phyloP scores from a whole-genome alignment of 352 stramenopile genomes.

The Pythium pyrilobum region DNA sequence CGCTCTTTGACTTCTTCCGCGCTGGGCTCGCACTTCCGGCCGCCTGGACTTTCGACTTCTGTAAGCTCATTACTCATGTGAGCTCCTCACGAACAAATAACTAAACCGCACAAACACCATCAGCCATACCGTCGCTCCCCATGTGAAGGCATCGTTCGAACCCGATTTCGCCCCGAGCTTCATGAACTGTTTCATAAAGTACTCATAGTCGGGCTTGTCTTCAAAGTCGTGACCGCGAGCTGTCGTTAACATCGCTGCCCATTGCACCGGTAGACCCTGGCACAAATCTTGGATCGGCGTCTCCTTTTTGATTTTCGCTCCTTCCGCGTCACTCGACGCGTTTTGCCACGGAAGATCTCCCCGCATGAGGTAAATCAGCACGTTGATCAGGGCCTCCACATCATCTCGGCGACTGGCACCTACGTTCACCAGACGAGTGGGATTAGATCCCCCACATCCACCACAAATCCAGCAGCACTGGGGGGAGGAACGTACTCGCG shows the following conservation, averaged over 20 bases:
- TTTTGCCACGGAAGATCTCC: slow-evolving; percentile 65
- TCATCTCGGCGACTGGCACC: slow-evolving; percentile 86
- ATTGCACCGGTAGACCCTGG: slow-evolving; percentile 38
- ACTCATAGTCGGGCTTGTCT: slow-evolving; percentile 74
- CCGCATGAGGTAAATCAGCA: slow-evolving; percentile 87
- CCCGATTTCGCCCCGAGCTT: slow-evolving; percentile 42
- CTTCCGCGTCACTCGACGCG: slow-evolving; percentile 53
- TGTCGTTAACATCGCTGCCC: slow-evolving; percentile 48
- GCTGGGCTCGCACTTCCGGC: slow-evolving; percentile 3
- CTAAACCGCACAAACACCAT: neutral
- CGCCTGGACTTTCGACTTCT: slow-evolving; percentile 1
- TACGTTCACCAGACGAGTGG: slow-evolving; percentile 19
- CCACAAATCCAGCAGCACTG: neutral
- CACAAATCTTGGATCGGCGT: slow-evolving; percentile 57
- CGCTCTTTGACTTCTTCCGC: slow-evolving; percentile 20
- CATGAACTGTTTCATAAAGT: slow-evolving; percentile 44
- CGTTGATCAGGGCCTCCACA: slow-evolving; percentile 88
- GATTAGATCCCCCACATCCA: no score
- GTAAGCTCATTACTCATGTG: neutral
- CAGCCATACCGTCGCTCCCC: slow-evolving; percentile 26
- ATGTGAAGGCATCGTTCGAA: slow-evolving; percentile 34
- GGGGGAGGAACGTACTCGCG: slow-evolving; percentile 46
- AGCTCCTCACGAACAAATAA: neutral
- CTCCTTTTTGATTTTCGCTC: slow-evolving; percentile 64
- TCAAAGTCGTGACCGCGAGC: slow-evolving; percentile 63